phyloP scores from a whole-genome alignment of 1,284 basidiomycete species.

The Lignosus rhinocerotis region DNA sequence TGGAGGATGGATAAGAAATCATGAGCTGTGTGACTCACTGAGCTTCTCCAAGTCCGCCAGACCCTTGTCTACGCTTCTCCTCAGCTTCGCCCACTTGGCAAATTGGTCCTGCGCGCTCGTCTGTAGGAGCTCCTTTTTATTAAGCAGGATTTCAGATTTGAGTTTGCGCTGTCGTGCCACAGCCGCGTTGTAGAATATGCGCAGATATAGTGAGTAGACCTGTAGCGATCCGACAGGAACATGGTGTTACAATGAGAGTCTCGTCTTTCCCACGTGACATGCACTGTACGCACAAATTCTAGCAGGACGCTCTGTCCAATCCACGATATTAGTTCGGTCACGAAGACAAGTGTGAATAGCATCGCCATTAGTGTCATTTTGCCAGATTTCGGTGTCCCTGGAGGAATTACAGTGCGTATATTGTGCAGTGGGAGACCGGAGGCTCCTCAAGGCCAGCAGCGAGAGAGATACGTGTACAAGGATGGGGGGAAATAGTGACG shows the following conservation, averaged over 20 bases:
- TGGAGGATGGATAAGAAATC: background rate
- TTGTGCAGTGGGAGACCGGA: background rate
- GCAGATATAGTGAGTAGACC: conserved; percentile 72
- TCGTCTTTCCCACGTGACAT: background rate
- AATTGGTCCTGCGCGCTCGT: conserved; percentile 98
- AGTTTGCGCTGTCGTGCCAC: conserved; percentile 63
- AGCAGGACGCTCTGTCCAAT: conserved; percentile 82
- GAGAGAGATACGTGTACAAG: conserved; percentile 22
- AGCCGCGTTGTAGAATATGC: conserved; percentile 59
- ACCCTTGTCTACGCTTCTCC: conserved; percentile 90
- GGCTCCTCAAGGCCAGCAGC: conserved; percentile 3
- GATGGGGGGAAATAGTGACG: conserved; percentile 3
- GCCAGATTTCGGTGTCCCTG: conserved; percentile 3
- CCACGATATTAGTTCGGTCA: conserved; percentile 85
- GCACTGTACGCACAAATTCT: conserved; percentile 60
- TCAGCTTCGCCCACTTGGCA: conserved; percentile 96
- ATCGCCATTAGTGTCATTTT: conserved; percentile 76
- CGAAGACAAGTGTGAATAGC: conserved; percentile 79
- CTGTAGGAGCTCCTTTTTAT: conserved; percentile 84
- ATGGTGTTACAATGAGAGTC: background rate
- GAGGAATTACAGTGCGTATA: conserved; percentile 8
- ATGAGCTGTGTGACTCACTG: conserved; percentile 56
- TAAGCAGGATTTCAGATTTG: conserved; percentile 75
- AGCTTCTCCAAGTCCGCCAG: conserved; percentile 91
- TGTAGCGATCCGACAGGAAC: conserved; percentile 29